Evolutionary conservation across 2,329 filamentous ascomycete genomes (phyloP).

Genomic region (Arthrobotrys iridis): DNA sequence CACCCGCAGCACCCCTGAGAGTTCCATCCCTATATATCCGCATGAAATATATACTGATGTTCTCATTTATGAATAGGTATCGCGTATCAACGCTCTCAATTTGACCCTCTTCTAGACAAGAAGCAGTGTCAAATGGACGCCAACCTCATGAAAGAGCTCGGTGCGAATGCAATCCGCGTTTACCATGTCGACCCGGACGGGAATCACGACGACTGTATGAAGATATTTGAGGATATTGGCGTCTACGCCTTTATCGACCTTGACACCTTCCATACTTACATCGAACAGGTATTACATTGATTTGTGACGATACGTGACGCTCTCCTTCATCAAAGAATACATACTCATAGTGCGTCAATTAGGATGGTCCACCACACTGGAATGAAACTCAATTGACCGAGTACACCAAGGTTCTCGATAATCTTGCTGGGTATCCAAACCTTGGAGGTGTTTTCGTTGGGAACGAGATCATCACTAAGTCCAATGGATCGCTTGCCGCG

Average conservation of each 20-base stretch:
- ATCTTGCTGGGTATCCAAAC: conserved; percentile 80
- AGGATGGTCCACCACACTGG: conserved; percentile 71
- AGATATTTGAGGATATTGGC: conserved; percentile 77
- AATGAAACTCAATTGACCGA: conserved; percentile 75
- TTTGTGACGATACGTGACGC: conserved; percentile 41
- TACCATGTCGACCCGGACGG: conserved; percentile 81
- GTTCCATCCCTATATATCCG: not conserved
- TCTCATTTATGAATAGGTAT: conserved; percentile 68
- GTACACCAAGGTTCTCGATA: conserved; percentile 78
- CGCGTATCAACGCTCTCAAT: conserved; percentile 72
- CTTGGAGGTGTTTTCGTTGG: conserved; percentile 85
- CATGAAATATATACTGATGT: not conserved
- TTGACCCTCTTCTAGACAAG: conserved; percentile 79
- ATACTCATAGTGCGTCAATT: conserved; percentile 9
- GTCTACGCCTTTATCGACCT: conserved; percentile 88
- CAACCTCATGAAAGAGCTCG: conserved; percentile 78
- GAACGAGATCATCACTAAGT: conserved; percentile 81
- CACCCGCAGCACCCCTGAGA: not conserved
- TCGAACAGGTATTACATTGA: conserved; percentile 67
- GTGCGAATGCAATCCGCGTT: conserved; percentile 84
- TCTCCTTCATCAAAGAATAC: not conserved
- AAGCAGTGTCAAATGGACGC: conserved; percentile 81
- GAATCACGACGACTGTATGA: conserved; percentile 83
- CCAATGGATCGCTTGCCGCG: conserved; percentile 71
- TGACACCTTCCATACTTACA: conserved; percentile 77